Evolutionary conservation across 257 asterid genomes (phyloP), one percentile per base, ranked within the genome.

Genomic region (Rubia yunnanensis): DNA sequence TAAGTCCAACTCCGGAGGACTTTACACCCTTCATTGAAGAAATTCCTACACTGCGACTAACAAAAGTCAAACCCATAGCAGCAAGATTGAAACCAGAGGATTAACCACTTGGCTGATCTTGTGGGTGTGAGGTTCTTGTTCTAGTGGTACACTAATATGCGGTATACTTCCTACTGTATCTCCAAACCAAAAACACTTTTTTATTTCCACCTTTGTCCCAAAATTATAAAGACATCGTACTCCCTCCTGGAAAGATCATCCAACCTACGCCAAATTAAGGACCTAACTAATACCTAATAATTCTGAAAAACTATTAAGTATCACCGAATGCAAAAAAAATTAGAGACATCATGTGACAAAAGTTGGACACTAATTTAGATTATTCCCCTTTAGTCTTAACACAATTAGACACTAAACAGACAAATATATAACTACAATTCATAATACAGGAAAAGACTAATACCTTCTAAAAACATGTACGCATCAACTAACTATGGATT

Each of bases 331-430:
- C 30, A 20, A 23, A 41, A 52, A 39, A 31, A 48, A 27, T 49
- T 10, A 24, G 46, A 34, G 70, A 63, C 54, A 65, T 61, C 69
- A 73, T 73, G 78, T 65, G 73, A 32, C 62, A 65, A 72, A 44
- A 44, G 20, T 41, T 41, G 50, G 20, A 14, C 49, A 14, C 49
- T 41, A 13, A 41, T 41, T 41, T 41, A 41, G n/a, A 41, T 41
- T 0, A 41, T 41, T 41, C 50, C 50, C 50, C 50, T 41, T 41
- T 41, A 15, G 1, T 41, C 50, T 41, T 50, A 50, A 20, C 56
- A 50, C 27, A 50, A 20, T 50, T n/a, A 50, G 14, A 50, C 57
- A 50, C 57, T 15, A 50, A 6, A 50, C 57, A 50, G 2, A 20
- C 56, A 50, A 18, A n/a, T 20, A 41, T 10, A 41, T 48, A 44